Evolutionary conservation across 2,329 filamentous ascomycete species (phyloP), one percentile per base, ranked within the genome.

Genomic region (Pseudogymnoascus verrucosus): DNA sequence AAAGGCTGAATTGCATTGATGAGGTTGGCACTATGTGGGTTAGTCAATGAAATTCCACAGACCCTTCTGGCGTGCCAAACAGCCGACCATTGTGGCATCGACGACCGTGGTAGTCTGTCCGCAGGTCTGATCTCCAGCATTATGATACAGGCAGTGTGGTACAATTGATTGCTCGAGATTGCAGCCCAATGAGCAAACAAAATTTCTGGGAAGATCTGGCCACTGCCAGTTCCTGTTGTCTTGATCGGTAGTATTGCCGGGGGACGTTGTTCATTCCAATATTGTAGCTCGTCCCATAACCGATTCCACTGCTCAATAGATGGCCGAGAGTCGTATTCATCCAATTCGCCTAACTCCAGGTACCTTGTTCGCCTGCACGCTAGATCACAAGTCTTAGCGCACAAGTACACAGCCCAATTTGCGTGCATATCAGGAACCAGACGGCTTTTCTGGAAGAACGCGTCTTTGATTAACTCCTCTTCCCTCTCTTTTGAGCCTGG

Each of bases 1-100:
- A 85, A 73, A 0, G 82, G 82, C 65, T 85, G 82, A 4, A 84
- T 81, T 3, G 82, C 80, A 68, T 85, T 85, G 65, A 82, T 85
- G 36, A 84, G 68, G 65, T 80, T 83, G 2, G 82, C 83, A 10
- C 80, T 76, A 64, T 85, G 82, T 3, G 78, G 78, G 64, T 85
- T 85, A 2, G 82, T 78, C 11, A 81, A 68, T 0, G 82, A 83
- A 21, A 85, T 85, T 2, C 81, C 82, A 64, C 81, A 84, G 34
- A 85, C 78, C 12, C 78, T 76, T 64, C 79, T 78, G 1, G 81
- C 82, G 67, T 85, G 83, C 82, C 82, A 85, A 8, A 82, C 71
- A 0, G 77, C 68, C 8, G 81, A 83, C 26, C 51, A 57, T 4
- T 57, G 51, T 34, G 51, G 51, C 26, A 31, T 28, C 34, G 73